Percentiles rank a stretch among this genome's conserved stretches.
Conservation (phyloP, 2,329 filamentous ascomycete genomes). For the Ophiognomonia clavigignenti-juglandacearum region DNA sequence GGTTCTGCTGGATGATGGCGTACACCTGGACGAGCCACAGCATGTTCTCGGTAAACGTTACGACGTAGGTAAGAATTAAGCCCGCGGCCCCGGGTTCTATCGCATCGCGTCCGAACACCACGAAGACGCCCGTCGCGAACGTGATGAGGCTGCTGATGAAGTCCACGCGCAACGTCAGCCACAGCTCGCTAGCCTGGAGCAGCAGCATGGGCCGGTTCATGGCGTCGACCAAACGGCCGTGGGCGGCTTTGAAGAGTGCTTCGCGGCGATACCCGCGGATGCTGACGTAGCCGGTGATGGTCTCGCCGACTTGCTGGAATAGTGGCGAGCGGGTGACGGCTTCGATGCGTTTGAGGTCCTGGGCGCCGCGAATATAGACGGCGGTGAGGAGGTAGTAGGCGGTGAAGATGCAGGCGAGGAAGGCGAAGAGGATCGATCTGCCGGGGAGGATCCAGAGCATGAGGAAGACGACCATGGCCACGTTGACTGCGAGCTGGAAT, state of each 20-base stretch:
- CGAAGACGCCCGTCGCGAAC: slow-evolving; percentile 7
- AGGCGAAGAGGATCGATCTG: neutral
- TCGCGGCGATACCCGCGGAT: slow-evolving; percentile 17
- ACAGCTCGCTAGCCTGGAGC: slow-evolving; percentile 15
- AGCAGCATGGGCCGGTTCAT: slow-evolving; percentile 16
- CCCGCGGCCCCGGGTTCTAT: slow-evolving; percentile 9
- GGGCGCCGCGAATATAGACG: slow-evolving; percentile 16
- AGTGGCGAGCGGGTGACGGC: slow-evolving; percentile 17
- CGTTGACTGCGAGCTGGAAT: neutral
- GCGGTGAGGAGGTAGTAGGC: slow-evolving; percentile 15
- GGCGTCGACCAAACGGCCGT: slow-evolving; percentile 7
- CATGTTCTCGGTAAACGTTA: slow-evolving; percentile 16
- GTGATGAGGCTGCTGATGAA: slow-evolving; percentile 14
- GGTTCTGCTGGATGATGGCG: neutral
- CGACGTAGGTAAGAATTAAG: slow-evolving; percentile 18
- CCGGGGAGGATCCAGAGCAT: neutral
- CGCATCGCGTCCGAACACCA: neutral
- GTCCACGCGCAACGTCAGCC: slow-evolving; percentile 17
- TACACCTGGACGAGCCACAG: neutral
- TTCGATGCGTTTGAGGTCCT: slow-evolving; percentile 17
- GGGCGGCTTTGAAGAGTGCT: slow-evolving; percentile 6
- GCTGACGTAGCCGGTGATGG: slow-evolving; percentile 17
- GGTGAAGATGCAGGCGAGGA: slow-evolving; percentile 11
- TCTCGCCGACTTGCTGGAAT: slow-evolving; percentile 18
- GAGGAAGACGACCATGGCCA: neutral